Conservation (phyloP, 2,329 filamentous ascomycete genomes). For the Diplodia intermedia region DNA sequence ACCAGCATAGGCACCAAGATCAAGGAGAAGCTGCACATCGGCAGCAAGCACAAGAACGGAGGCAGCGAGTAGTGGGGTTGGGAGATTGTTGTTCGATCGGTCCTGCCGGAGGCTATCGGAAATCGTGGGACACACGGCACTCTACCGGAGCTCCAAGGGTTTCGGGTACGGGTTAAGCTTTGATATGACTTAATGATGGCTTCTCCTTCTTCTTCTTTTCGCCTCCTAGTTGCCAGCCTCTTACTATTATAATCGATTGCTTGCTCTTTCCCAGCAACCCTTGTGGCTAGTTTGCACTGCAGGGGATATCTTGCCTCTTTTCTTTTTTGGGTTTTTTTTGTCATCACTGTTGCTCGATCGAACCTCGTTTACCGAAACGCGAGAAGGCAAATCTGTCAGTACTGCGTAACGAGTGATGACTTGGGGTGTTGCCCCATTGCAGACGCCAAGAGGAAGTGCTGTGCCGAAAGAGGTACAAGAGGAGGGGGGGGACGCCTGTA, state of each 20-base stretch:
- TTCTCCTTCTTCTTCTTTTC: background rate
- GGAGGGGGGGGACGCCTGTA: background rate
- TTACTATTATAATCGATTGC: background rate
- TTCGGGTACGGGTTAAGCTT: background rate
- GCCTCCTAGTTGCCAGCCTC: background rate
- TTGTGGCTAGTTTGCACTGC: background rate
- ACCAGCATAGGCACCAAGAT: conserved; percentile 67
- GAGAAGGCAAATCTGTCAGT: conserved; percentile 1
- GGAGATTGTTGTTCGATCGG: no score
- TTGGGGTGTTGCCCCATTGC: background rate
- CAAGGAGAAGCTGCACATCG: conserved; percentile 71
- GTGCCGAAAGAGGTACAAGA: conserved; percentile 1
- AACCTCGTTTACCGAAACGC: background rate
- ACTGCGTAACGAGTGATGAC: background rate
- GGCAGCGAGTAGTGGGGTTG: background rate
- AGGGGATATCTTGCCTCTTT: background rate
- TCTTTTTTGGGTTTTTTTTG: background rate
- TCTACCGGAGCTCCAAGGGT: background rate
- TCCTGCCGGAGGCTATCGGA: no score
- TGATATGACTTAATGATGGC: background rate
- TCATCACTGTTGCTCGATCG: background rate
- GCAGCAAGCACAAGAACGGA: conserved; percentile 33
- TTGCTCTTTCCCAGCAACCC: background rate
- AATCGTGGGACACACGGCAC: no score
- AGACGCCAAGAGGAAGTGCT: background rate